Percentiles rank a stretch among this genome's conserved stretches.
Conservation (phyloP, 495 filamentous ascomycete species). For the Glonium stellatum region DNA sequence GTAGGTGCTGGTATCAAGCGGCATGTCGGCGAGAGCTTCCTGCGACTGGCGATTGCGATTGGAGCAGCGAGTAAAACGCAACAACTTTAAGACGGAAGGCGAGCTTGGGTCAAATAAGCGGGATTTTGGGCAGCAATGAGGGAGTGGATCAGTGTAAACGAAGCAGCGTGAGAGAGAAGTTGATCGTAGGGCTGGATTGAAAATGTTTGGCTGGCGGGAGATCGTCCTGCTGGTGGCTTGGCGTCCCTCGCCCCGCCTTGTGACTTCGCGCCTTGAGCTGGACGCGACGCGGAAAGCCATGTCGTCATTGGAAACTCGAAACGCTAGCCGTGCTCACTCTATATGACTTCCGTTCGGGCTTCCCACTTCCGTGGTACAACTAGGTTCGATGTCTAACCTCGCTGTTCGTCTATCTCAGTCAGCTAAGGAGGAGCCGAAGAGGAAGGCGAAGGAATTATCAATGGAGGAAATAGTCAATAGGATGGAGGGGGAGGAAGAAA, state of each 20-base stretch:
- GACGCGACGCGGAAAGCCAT: too few species aligned
- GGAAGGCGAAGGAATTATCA: background rate
- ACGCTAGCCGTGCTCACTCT: too few species aligned
- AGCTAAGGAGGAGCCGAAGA: background rate
- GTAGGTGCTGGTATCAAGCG: slow-evolving; percentile 86
- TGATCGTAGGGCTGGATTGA: background rate
- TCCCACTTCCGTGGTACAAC: background rate
- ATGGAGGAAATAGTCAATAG: background rate
- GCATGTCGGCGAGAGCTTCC: slow-evolving; percentile 49
- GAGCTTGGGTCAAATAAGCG: too few species aligned
- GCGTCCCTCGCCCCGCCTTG: background rate
- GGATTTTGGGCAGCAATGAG: too few species aligned
- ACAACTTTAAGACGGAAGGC: too few species aligned
- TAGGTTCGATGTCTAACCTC: background rate
- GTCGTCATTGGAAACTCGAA: too few species aligned
- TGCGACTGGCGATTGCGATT: background rate
- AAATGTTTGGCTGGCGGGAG: background rate
- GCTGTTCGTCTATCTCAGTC: background rate
- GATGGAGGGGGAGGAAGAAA: slow-evolving; percentile 1
- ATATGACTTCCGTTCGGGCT: background rate
- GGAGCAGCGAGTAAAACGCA: background rate
- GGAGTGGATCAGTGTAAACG: too few species aligned
- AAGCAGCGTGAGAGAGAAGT: background rate
- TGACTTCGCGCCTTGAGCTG: background rate
- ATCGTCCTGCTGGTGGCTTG: background rate